These are phyloP conservation scores for Penicillium nordicum DNA, from an alignment of 2,329 filamentous ascomycete species.

Conservation along the genomic window DNA sequence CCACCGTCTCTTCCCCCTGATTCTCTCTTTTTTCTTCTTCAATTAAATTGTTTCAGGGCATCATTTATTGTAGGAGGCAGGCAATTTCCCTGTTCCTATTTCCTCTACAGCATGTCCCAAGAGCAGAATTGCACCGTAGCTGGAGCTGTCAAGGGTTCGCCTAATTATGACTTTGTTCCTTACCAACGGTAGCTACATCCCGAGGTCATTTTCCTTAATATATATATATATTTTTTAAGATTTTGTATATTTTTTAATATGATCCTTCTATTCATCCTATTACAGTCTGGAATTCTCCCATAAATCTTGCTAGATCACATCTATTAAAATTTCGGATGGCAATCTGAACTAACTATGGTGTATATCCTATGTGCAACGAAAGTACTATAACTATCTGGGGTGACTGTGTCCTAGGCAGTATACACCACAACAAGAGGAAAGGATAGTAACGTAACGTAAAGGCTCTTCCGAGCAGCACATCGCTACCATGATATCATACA, in stretches of 20 bases:
- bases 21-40: constrained; percentile 36
- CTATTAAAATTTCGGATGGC: background rate
- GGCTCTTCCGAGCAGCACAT: background rate
- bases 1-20: constrained; percentile 15
- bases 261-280: too few relatives aligned
- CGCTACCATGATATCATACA: constrained; percentile 20
- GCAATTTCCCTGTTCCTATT: constrained; percentile 45
- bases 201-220: background rate
- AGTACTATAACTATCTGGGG: background rate
- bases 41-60: constrained; percentile 55
- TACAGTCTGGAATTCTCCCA: background rate
- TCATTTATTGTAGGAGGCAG: constrained; percentile 63
- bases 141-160: constrained; percentile 59
- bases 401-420: background rate
- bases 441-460: constrained; percentile 1
- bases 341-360: background rate
- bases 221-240: background rate
- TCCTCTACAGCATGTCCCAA: constrained; percentile 63
- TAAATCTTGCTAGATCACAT: background rate
- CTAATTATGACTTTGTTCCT: constrained; percentile 61
- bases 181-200: constrained; percentile 63
- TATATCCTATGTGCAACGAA: background rate
- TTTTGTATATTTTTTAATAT: background rate
- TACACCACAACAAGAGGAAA: background rate
- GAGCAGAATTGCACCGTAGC: constrained; percentile 59